These are phyloP conservation scores for Suhomyces bokatorum DNA, from an alignment of 1,139 yeast species.

Conservation along the genomic window DNA sequence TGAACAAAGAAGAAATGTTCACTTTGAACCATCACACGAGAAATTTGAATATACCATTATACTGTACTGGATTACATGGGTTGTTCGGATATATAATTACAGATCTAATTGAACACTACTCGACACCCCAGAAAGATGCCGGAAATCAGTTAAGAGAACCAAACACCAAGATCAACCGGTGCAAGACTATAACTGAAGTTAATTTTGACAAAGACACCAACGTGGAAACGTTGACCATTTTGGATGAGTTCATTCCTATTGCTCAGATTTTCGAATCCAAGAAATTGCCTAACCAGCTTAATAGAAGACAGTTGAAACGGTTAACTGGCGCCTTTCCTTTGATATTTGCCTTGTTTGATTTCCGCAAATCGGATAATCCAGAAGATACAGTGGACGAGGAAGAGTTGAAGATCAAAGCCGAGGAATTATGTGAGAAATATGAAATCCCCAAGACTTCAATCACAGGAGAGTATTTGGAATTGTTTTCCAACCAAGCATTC, in stretches of 20 bases:
- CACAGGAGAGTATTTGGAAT: conserved; percentile 37
- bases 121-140: conserved; percentile 40
- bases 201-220: conserved; percentile 27
- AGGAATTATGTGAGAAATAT: conserved; percentile 28
- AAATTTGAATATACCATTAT: conserved; percentile 58
- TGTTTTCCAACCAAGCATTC: conserved; percentile 51
- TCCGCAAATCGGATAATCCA: conserved; percentile 29
- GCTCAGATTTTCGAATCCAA: conserved; percentile 34
- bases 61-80: conserved; percentile 72
- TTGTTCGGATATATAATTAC: conserved; percentile 79
- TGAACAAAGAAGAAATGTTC: conserved; percentile 42
- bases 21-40: conserved; percentile 58
- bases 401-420: conserved; percentile 29
- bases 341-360: conserved; percentile 54
- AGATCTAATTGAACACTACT: conserved; percentile 69
- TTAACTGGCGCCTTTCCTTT: conserved; percentile 65
- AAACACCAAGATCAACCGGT: conserved; percentile 47
- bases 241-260: conserved; percentile 51
- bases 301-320: conserved; percentile 57
- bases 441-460: conserved; percentile 41
- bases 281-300: conserved; percentile 44
- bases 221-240: conserved; percentile 55
- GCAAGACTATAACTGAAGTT: conserved; percentile 55
- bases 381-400: conserved; percentile 32
- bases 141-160: conserved; percentile 53